Evolutionary conservation across 2,329 filamentous ascomycete species (phyloP), one percentile per base, ranked within the genome.

Genomic region (Xylaria multiplex): DNA sequence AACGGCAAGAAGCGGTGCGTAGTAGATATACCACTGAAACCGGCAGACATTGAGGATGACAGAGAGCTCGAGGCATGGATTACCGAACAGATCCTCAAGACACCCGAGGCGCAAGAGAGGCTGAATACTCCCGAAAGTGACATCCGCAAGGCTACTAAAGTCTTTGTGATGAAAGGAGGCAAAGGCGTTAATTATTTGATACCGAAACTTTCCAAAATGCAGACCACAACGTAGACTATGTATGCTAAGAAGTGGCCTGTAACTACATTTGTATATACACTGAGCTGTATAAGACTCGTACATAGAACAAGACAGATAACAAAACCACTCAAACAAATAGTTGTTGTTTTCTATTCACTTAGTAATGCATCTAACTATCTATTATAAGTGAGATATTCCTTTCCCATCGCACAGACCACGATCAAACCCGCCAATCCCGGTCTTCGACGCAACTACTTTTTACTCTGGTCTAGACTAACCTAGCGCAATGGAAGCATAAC

Each of bases 1-100:
- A 93, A 96, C 74, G 93, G 93, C n/a, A 93, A 91, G 77, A 78
- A 92, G 69, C 88, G 88, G 43, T 90, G 90, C 68, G 86, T 86
- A 0, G 84, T 90, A n/a, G 82, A 89, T 1, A 87, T 96, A 27
- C 83, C 87, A 0, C 82, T 83, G 32, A 81, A 84, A 49, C 77
- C 84, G 3, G 73, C 74, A 30, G 80, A 77, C 11, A 78, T 83
- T 2, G 79, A 77, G 55, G 69, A 67, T 19, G 53, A 56, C 49
- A 37, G 19, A 1, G 72, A 72, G 58, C 79, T 91, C 66, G 81
- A 84, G 65, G 79, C 83, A 13, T 93, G 88, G 85, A 81, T 94
- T 52, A 79, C 90, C 2, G 79, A 80, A 3, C 82, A 87, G 69
- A 84, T 96, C 6, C 73, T 91, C 54, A 80, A 84, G 63, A 90